Base-by-base conservation (phyloP, 768 basidiomycete genomes). In the Hortiboletus flavorubellus region DNA sequence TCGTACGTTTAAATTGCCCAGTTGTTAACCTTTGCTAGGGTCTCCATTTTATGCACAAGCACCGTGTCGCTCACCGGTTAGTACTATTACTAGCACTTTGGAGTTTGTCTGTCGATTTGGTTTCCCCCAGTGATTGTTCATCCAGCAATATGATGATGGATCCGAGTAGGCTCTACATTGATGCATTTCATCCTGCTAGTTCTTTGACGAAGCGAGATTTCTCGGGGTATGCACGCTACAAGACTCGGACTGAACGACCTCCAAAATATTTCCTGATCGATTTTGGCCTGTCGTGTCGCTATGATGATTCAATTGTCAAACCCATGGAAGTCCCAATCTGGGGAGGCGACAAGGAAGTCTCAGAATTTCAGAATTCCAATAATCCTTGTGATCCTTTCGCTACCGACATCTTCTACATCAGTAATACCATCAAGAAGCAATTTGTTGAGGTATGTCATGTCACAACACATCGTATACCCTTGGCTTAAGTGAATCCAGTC, bases 331-430 rank as follows among this genome's bases (percentile, higher is more conserved):
- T 54, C 2, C 67, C 72, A 0, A 64, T 75, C 9, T 56, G 58
- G 8, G 79, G 78, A 1, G 77, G 70, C 2, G 78, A 83, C 57
- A 71, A 71, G 50, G 65, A 74, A 1, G 72, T 70, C 0, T 78
- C 78, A 0, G 76, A 78, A 43, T 72, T 70, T 51, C 61, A 69
- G 14, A 58, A 61, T 2, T 59, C 48, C 7, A 16, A 52, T 1
- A 29, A 51, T 0, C 68, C 63, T 1, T 66, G 66, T 18, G 60
- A 79, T 55, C 75, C 76, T 1, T 80, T 79, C 51, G 66, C 72
- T 1, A 72, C 72, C 0, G 79, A 80, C 30, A 66, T 81, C 3
- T 80, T 76, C 55, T 73, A 73, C 46, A 55, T 78, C 2, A 77
- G 77, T 0, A 79, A 78, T 56, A 18, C 71, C 16, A 64, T 77